Conservation (phyloP, 177 flowering plant genomes). For the Tripterygium wilfordii region DNA sequence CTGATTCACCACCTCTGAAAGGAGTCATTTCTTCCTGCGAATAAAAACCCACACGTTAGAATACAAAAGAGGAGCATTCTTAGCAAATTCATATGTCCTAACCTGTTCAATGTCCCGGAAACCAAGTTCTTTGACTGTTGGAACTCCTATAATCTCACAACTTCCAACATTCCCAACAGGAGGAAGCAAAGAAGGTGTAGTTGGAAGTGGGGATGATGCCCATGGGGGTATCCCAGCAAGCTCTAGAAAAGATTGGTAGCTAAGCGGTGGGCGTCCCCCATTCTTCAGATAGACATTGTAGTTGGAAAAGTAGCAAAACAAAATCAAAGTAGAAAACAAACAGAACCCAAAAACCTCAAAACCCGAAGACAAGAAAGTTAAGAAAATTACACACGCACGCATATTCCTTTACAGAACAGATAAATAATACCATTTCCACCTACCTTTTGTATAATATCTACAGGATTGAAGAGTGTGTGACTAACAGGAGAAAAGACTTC, state of each 20-base stretch:
- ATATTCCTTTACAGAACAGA: too few species aligned
- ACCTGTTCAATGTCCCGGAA: conserved; percentile 61
- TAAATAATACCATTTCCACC: neutral
- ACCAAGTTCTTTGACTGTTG: conserved; percentile 72
- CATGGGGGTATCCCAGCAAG: conserved; percentile 76
- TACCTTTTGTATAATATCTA: conserved; percentile 71
- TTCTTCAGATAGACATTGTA: conserved; percentile 37
- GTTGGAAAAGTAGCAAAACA: neutral
- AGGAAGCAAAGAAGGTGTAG: conserved; percentile 52
- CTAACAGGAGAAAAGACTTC: conserved; percentile 89
- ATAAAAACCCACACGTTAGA: neutral
- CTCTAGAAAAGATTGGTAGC: conserved; percentile 79
- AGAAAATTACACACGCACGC: too few species aligned
- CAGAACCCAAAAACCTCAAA: too few species aligned
- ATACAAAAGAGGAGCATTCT: neutral
- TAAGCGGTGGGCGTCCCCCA: conserved; percentile 85
- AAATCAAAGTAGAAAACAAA: neutral
- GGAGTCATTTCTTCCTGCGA: conserved; percentile 69
- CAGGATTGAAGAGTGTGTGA: conserved; percentile 85
- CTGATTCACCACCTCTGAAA: conserved; percentile 87
- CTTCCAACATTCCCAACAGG: conserved; percentile 54
- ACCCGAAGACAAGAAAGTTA: conserved; percentile 1
- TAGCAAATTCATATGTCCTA: neutral
- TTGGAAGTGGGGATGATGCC: conserved; percentile 41
- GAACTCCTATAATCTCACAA: conserved; percentile 43